Conservation (phyloP, 805 yeast species). For the Metschnikowia proteae region DNA sequence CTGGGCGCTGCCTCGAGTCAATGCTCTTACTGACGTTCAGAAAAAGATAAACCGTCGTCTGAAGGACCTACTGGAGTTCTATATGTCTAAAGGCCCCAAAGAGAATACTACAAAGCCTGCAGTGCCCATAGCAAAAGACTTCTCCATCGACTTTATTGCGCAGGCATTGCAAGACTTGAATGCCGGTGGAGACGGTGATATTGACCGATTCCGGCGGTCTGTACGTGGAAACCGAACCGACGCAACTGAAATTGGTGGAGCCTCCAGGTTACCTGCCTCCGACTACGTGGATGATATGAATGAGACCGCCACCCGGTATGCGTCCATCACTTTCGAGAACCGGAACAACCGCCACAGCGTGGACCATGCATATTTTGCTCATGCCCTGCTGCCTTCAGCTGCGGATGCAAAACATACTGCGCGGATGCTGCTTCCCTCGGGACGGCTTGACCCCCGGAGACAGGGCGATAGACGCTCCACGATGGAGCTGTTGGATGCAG, state of each 20-base stretch:
- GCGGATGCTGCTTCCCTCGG: not conserved
- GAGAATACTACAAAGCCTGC: constrained; percentile 26
- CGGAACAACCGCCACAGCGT: constrained; percentile 1
- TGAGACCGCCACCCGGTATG: constrained; percentile 37
- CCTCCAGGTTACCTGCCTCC: constrained; percentile 18
- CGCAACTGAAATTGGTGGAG: not conserved
- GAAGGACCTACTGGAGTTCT: constrained; percentile 15
- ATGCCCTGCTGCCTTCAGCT: not conserved
- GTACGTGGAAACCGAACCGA: constrained; percentile 25
- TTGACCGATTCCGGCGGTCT: constrained; percentile 37
- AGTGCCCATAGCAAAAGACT: constrained; percentile 40
- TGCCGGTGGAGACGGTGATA: constrained; percentile 43
- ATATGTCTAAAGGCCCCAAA: constrained; percentile 16
- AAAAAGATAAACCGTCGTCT: constrained; percentile 33
- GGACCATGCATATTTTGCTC: not conserved
- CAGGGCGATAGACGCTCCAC: not conserved
- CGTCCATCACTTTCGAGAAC: constrained; percentile 26
- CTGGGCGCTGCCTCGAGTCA: constrained; percentile 44
- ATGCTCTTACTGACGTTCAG: constrained; percentile 33
- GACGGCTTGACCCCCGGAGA: not conserved
- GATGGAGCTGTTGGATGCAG: constrained; percentile 1
- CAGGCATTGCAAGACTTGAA: constrained; percentile 45
- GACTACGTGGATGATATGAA: constrained; percentile 34
- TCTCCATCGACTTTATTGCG: constrained; percentile 44
- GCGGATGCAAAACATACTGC: not conserved